Evolutionary conservation across 345 rosid genomes (phyloP), one percentile per base, ranked within the genome.

Genomic region (Hibiscus syriacus): DNA sequence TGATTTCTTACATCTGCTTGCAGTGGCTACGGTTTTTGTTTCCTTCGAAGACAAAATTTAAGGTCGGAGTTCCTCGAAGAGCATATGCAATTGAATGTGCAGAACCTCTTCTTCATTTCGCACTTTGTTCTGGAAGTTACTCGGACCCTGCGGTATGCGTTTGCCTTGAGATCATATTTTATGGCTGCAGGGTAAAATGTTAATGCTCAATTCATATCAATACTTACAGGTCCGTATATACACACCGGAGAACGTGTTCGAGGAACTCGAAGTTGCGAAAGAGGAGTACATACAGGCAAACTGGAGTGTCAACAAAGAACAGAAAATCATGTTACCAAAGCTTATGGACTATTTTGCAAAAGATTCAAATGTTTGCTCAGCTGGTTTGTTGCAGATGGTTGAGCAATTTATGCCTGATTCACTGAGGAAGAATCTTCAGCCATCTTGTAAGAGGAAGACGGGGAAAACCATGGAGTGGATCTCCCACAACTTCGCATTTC

Each of bases 101-200:
- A 1, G 97, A 90, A 75, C 93, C 92, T 69, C 95, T 88, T 74
- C 74, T 87, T 26, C 82, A 86, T 57, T 91, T 94, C 69, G 96
- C 97, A 10, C 90, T 94, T 66, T 80, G 82, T 71, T 74, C 81
- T 2, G 99, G 96, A 74, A 81, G 85, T 72, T 55, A 29, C 49
- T 89, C 99, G 64, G 97, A 94, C 78, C 96, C 99, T 38, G 87
- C 79, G 58, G 97, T 93, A 90, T 39, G 80, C 57, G 59, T 54
- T 54, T 49, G 16, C 46, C n/a, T n/a, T n/a, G n/a, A n/a, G n/a
- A n/a, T n/a, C n/a, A n/a, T n/a, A n/a, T n/a, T n/a, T n/a, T n/a
- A n/a, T n/a, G n/a, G n/a, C n/a, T n/a, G n/a, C n/a, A n/a, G n/a
- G n/a, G n/a, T n/a, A n/a, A n/a, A 19, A 53, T 20, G 32, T 55